Evolutionary conservation across 345 rosid species (phyloP).

Genomic region (Syzygium aromaticum): DNA sequence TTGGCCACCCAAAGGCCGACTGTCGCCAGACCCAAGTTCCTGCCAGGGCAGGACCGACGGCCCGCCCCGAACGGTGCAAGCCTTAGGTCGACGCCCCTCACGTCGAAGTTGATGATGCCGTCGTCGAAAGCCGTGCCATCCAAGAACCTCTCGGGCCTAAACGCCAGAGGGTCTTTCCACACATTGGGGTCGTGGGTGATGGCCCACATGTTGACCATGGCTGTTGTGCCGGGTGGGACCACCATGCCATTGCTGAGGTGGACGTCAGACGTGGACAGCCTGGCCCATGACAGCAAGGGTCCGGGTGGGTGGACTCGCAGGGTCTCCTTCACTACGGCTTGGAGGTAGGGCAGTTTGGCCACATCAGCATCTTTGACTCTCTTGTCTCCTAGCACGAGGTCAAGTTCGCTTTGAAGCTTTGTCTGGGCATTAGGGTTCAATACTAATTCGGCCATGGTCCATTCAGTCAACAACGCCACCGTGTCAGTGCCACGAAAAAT

Average conservation of each 20-base stretch:
- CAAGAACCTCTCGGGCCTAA: conserved; percentile 34
- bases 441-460: conserved; percentile 40
- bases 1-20: conserved; percentile 41
- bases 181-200: conserved; percentile 37
- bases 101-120: conserved; percentile 21
- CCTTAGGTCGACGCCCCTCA: conserved; percentile 31
- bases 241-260: conserved; percentile 38
- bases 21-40: conserved; percentile 31
- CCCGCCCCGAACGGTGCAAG: conserved; percentile 62
- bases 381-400: background rate
- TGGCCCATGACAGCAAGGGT: conserved; percentile 52
- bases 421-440: conserved; percentile 27
- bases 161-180: conserved; percentile 29
- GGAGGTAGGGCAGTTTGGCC: conserved; percentile 20
- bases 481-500: conserved; percentile 49
- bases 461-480: conserved; percentile 38
- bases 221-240: conserved; percentile 33
- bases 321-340: conserved; percentile 45
- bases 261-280: conserved; percentile 41
- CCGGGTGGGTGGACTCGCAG: conserved; percentile 45
- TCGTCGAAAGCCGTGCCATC: background rate
- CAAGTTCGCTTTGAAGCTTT: conserved; percentile 20
- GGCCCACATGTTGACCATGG: conserved; percentile 63
- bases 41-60: conserved; percentile 48
- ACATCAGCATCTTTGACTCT: conserved; percentile 19